Conservation (phyloP, 129 eudicot species). For the Lactuca sativa region DNA sequence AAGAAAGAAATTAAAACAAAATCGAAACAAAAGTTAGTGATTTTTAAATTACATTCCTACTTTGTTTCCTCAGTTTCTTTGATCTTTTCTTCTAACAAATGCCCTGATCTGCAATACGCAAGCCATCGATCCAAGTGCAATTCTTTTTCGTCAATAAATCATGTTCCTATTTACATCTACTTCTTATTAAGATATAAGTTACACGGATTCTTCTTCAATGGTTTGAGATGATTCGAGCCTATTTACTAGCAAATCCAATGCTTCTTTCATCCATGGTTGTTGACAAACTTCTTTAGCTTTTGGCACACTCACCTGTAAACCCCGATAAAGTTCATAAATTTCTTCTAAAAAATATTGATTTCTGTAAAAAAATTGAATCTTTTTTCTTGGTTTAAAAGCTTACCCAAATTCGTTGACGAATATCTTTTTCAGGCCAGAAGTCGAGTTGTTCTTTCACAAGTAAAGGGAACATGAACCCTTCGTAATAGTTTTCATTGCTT, state of each 20-base stretch:
- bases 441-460: slow-evolving; percentile 67
- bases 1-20: slow-evolving; percentile 5
- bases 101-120: slow-evolving; percentile 8
- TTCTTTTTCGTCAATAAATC: slow-evolving; percentile 1
- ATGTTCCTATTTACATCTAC: slow-evolving; percentile 29
- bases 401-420: slow-evolving; percentile 78
- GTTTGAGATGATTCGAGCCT: slow-evolving; percentile 40
- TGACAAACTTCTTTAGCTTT: slow-evolving; percentile 75
- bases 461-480: slow-evolving; percentile 80
- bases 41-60: slow-evolving; percentile 24
- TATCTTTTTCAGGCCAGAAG: slow-evolving; percentile 77
- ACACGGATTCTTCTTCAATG: slow-evolving; percentile 23
- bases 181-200: slow-evolving; percentile 5
- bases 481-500: slow-evolving; percentile 34
- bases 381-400: background rate
- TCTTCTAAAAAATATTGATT: background rate
- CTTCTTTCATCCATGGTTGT: slow-evolving; percentile 85
- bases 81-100: background rate
- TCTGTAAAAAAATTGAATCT: background rate
- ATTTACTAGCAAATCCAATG: slow-evolving; percentile 50
- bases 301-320: slow-evolving; percentile 55
- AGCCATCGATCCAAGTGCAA: slow-evolving; percentile 15
- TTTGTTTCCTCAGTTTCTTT: slow-evolving; percentile 7
- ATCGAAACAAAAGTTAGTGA: slow-evolving; percentile 32
- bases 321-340: background rate